Conservation (phyloP, 116 monocot species). For the Trichopus zeylanicus region DNA sequence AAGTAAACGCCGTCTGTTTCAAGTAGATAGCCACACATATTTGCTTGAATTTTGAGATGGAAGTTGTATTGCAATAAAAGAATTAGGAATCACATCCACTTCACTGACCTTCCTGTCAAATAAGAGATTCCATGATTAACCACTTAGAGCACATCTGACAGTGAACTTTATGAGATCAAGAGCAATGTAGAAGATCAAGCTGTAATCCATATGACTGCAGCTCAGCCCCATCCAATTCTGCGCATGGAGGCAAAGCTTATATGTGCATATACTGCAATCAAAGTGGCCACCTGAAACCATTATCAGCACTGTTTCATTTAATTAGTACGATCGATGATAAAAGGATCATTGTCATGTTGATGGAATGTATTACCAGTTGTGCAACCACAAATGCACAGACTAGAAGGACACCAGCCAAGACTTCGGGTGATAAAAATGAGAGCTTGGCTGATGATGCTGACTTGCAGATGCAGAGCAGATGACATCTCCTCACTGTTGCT, state of each 20-base stretch:
- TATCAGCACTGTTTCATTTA: too few relatives aligned
- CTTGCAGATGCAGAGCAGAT: slow-evolving; percentile 56
- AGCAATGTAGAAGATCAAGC: slow-evolving; percentile 26
- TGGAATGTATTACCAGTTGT: slow-evolving; percentile 56
- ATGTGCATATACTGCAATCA: slow-evolving; percentile 21
- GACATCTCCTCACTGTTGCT: slow-evolving; percentile 36
- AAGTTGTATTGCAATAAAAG: too few relatives aligned
- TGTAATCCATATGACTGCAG: slow-evolving; percentile 43
- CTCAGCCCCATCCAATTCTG: slow-evolving; percentile 45
- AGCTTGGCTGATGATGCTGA: slow-evolving; percentile 63
- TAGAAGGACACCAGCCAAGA: slow-evolving; percentile 41
- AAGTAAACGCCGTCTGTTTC: slow-evolving; percentile 38
- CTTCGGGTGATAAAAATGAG: slow-evolving; percentile 53
- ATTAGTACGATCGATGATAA: too few relatives aligned
- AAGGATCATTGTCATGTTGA: too few relatives aligned
- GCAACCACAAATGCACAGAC: slow-evolving; percentile 42
- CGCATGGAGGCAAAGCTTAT: slow-evolving; percentile 25
- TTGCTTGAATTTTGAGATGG: background rate
- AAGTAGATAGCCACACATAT: too few relatives aligned
- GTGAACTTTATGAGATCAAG: slow-evolving; percentile 48
- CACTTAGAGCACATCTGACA: slow-evolving; percentile 44
- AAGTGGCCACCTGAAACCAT: slow-evolving; percentile 31
- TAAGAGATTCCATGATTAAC: slow-evolving; percentile 43
- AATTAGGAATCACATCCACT: too few relatives aligned
- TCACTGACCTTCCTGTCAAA: slow-evolving; percentile 29